Base-by-base conservation (phyloP, 2,329 filamentous ascomycete species). In the Alternaria gaisen region DNA sequence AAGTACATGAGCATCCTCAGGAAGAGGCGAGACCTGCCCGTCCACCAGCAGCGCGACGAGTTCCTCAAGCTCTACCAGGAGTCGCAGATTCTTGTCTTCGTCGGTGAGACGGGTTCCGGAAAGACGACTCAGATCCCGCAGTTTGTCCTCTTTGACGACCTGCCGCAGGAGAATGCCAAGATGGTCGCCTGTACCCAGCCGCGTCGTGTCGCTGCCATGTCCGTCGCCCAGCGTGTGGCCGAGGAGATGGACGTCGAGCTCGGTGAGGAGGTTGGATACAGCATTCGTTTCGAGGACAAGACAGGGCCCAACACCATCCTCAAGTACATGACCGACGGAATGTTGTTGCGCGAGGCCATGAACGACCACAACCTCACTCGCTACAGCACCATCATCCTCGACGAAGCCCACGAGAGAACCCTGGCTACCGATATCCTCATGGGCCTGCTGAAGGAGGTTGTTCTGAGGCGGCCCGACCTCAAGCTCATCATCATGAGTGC, bases 261-360 rank as follows among this genome's bases (percentile, higher is more conserved):
- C 12, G 95, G 95, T 34, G 89, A 94, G 57, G 94, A 97, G 77
- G 94, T 99, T 64, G 95, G 95, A 56, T 99, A 99, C 77, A 97
- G 92, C 8, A 97, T 99, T 75, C 92, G 95, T 77, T 99, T 99
- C 76, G 95, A 99, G 75, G 95, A 99, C 80, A 91, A 90, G 76
- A 97, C 94, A 0, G 92, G 90, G 66, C 88, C 92, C 2, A 86
- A 90, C 18, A 99, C 95, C 1, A 92, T 90, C 74, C 97, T 99
- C 83, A 99, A 99, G 82, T 99, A 99, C 82, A 97, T 99, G 94
- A 99, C 95, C 16, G 95, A 99, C 73, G 95, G 95, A 79, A 98
- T 98, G 92, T 87, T 99, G 77, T 90, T 97, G 81, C 88, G 95
- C 82, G 95, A 99, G 81, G 93, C 97, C 76, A 85, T 99, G 53